Evolutionary conservation across 1,284 basidiomycete genomes (phyloP).

Genomic region (Cerioporus squamosus): DNA sequence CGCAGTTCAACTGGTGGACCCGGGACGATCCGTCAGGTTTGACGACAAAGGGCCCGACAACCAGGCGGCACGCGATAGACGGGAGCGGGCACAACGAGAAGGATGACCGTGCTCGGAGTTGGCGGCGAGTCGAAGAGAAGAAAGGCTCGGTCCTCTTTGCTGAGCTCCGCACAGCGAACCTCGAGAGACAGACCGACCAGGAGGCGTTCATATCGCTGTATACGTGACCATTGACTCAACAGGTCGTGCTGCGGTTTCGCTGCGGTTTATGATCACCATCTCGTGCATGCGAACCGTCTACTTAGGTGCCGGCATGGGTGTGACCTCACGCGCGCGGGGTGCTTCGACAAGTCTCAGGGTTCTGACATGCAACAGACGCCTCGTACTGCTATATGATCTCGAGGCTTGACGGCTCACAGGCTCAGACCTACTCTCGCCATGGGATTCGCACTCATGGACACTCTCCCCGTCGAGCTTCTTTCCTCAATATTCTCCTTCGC

Average conservation of each 20-base stretch:
- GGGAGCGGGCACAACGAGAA: neutral
- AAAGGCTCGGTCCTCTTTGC: neutral
- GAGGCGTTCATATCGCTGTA: neutral
- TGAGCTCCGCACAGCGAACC: neutral
- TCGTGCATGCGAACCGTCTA: too few relatives aligned
- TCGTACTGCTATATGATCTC: neutral
- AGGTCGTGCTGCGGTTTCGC: too few relatives aligned
- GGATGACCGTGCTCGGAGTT: neutral
- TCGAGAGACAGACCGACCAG: neutral
- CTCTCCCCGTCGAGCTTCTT: slow-evolving; percentile 16
- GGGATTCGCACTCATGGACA: slow-evolving; percentile 10
- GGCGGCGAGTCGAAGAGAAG: neutral
- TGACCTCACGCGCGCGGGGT: too few relatives aligned
- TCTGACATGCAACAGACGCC: neutral
- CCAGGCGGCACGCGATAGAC: neutral
- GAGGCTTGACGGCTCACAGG: neutral
- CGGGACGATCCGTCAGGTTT: neutral
- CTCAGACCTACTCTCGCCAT: neutral
- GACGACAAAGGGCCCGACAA: neutral
- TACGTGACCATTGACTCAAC: neutral
- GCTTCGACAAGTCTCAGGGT: too few relatives aligned
- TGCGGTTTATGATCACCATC: too few relatives aligned
- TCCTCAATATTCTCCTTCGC: slow-evolving; percentile 17
- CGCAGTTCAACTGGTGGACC: neutral
- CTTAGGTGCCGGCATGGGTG: too few relatives aligned